A percentile compares a stretch with the other conserved stretches of the same genome.
Conservation (phyloP, 345 rosid species). For the Streptanthus diversifolius region DNA sequence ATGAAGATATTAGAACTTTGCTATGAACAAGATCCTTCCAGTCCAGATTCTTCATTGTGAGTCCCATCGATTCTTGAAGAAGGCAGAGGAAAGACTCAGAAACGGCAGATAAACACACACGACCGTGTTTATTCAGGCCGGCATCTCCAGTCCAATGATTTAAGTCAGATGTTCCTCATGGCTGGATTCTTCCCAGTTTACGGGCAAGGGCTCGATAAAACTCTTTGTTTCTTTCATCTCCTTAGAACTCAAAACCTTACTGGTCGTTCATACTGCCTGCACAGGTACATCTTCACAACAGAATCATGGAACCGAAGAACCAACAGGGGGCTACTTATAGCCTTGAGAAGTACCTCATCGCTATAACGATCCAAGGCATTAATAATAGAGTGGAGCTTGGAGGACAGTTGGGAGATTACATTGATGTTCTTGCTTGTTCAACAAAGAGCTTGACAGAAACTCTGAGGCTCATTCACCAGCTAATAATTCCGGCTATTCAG, state of each 20-base stretch:
- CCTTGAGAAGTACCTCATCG: constrained; percentile 76
- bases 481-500: constrained; percentile 77
- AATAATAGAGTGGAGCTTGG: constrained; percentile 85
- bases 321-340: constrained; percentile 85
- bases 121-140: constrained; percentile 70
- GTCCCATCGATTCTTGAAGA: constrained; percentile 95
- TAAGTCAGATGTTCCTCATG: constrained; percentile 82
- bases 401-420: constrained; percentile 79
- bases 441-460: constrained; percentile 86
- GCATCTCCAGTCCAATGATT: constrained; percentile 91
- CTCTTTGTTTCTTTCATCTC: not conserved
- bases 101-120: constrained; percentile 59
- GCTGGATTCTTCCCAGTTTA: constrained; percentile 93
- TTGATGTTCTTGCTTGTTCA: constrained; percentile 88
- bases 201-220: constrained; percentile 48
- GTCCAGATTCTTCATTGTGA: constrained; percentile 60
- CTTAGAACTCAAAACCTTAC: constrained; percentile 19
- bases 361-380: constrained; percentile 72
- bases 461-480: constrained; percentile 67
- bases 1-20: constrained; percentile 90
- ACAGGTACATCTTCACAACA: constrained; percentile 86
- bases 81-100: constrained; percentile 82
- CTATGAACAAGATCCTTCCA: constrained; percentile 71
- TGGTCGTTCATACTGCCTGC: constrained; percentile 1
- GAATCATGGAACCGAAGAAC: constrained; percentile 65